A percentile compares a stretch with the other conserved stretches of the same genome.
These are phyloP conservation scores for Paralagenidium karlingii DNA, from an alignment of 352 stramenopile species.

Conservation along the genomic window DNA sequence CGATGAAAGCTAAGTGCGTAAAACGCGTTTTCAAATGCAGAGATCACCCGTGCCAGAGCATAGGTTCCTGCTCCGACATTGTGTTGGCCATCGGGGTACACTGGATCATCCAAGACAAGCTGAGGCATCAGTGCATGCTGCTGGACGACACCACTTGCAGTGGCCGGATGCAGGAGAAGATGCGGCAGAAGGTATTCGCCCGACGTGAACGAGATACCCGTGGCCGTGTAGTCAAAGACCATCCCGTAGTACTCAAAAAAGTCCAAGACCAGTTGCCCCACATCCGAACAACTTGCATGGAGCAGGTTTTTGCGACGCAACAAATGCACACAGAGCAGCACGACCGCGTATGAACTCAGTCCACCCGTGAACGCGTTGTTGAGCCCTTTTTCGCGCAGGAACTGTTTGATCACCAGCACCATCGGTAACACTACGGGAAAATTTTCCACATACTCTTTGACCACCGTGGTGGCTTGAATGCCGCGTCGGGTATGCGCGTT, in stretches of 20 bases:
- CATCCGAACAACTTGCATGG: conserved; percentile 13
- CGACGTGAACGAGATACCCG: conserved; percentile 75
- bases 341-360: conserved; percentile 92
- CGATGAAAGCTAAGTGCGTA: conserved; percentile 69
- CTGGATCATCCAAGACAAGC: conserved; percentile 74
- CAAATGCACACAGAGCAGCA: conserved; percentile 88
- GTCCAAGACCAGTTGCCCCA: conserved; percentile 66
- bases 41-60: conserved; percentile 59
- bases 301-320: conserved; percentile 8
- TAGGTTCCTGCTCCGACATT: conserved; percentile 69
- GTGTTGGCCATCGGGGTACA: conserved; percentile 63
- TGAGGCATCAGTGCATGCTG: conserved; percentile 42
- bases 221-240: conserved; percentile 63
- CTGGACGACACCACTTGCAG: conserved; percentile 23
- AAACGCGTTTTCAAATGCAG: conserved; percentile 71
- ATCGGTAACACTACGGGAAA: conserved; percentile 66
- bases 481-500: conserved; percentile 66
- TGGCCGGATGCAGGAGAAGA: conserved; percentile 6
- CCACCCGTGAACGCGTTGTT: conserved; percentile 93
- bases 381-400: conserved; percentile 85
- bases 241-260: conserved; percentile 86
- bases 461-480: conserved; percentile 73
- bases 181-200: conserved; percentile 55
- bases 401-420: conserved; percentile 76
- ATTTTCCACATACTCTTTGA: conserved; percentile 53